These are phyloP conservation scores for Kwoniella shivajii DNA, from an alignment of 1,284 basidiomycete species.

Conservation along the genomic window DNA sequence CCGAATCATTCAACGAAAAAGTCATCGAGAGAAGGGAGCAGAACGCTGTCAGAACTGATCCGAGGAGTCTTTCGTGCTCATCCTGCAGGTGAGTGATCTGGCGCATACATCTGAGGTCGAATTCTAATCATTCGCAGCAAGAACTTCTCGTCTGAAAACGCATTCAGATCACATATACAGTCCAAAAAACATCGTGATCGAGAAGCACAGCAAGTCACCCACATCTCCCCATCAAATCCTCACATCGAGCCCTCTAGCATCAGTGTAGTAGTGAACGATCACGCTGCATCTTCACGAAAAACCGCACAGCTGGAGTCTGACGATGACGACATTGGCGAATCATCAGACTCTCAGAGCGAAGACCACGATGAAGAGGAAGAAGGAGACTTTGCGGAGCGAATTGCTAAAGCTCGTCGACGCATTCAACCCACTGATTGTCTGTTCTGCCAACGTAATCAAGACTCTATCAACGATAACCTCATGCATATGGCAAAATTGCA, in stretches of 20 bases:
- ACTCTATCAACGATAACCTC: constrained; percentile 68
- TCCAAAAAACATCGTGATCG: constrained; percentile 91
- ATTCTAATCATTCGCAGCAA: constrained; percentile 63
- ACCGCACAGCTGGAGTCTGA: background rate
- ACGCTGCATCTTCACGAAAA: too few relatives aligned
- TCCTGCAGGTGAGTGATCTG: constrained; percentile 69
- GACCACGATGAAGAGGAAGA: constrained; percentile 35
- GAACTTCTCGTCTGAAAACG: constrained; percentile 84
- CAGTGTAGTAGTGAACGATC: too few relatives aligned
- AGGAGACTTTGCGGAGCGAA: constrained; percentile 59
- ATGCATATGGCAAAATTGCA: constrained; percentile 84
- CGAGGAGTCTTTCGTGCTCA: constrained; percentile 69
- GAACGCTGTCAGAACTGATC: constrained; percentile 68
- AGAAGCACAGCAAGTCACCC: constrained; percentile 54
- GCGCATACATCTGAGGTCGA: background rate
- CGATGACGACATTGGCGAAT: background rate
- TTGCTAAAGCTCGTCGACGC: constrained; percentile 68
- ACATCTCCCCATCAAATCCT: background rate
- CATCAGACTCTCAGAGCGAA: constrained; percentile 60
- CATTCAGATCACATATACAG: constrained; percentile 81
- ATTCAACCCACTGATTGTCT: constrained; percentile 73
- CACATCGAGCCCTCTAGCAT: background rate
- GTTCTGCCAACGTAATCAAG: constrained; percentile 71
- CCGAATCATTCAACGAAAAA: constrained; percentile 82
- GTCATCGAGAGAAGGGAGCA: constrained; percentile 77